Evolutionary conservation across 805 yeast species (phyloP).

Genomic region (Candida andamanensis): DNA sequence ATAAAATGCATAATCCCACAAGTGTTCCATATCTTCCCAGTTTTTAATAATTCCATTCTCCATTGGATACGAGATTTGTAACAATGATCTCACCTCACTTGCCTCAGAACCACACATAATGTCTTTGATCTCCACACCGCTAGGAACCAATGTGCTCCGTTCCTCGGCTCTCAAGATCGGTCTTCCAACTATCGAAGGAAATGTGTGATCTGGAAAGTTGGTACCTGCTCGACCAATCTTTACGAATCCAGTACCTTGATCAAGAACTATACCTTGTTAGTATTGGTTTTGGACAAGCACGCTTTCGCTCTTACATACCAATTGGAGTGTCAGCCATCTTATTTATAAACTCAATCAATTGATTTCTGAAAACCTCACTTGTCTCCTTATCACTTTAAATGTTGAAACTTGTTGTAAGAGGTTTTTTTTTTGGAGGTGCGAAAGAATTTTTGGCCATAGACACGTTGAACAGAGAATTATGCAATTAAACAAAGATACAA

Average conservation of each 20-base stretch:
- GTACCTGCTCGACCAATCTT: slow-evolving; percentile 96
- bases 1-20: slow-evolving; percentile 97
- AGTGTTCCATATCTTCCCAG: slow-evolving; percentile 98
- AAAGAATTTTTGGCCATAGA: neutral
- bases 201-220: slow-evolving; percentile 94
- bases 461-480: neutral
- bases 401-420: neutral
- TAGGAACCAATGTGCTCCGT: slow-evolving; percentile 49
- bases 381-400: neutral
- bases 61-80: slow-evolving; percentile 96
- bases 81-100: slow-evolving; percentile 77
- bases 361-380: neutral
- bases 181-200: slow-evolving; percentile 96
- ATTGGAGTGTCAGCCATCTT: slow-evolving; percentile 8
- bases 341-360: neutral
- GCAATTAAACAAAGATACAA: neutral
- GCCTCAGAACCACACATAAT: slow-evolving; percentile 99
- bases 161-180: slow-evolving; percentile 97
- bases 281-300: too few relatives aligned
- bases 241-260: slow-evolving; percentile 98
- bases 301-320: slow-evolving; percentile 3
- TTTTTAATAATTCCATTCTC: slow-evolving; percentile 95
- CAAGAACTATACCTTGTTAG: slow-evolving; percentile 82
- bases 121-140: slow-evolving; percentile 77
- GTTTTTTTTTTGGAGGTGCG: too few relatives aligned